Percentiles rank a stretch among this genome's conserved stretches.
phyloP scores from a whole-genome alignment of 1,139 yeast genomes.

The Protomyces macrosporus region DNA sequence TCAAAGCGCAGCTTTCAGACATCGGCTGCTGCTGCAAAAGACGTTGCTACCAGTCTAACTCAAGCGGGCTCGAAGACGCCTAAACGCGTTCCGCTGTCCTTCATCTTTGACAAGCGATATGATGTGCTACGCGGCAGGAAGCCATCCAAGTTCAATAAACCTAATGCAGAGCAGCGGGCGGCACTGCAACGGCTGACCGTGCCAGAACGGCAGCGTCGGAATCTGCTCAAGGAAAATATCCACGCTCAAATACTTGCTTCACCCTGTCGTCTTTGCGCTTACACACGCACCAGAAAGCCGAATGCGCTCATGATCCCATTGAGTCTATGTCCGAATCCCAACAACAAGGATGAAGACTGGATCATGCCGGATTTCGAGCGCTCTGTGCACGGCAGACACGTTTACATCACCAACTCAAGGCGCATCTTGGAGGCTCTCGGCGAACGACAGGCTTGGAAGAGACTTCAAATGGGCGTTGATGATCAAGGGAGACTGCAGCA shows the following conservation, averaged over 20 bases:
- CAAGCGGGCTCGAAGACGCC: no score
- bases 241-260: background rate
- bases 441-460: constrained; percentile 6
- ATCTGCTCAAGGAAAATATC: background rate
- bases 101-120: background rate
- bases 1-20: no score
- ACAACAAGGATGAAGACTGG: constrained; percentile 5
- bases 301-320: constrained; percentile 7
- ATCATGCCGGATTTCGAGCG: constrained; percentile 11
- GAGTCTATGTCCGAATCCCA: constrained; percentile 1
- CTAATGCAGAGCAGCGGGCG: background rate
- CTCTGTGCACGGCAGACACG: background rate
- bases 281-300: constrained; percentile 6
- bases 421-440: background rate
- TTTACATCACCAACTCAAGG: constrained; percentile 1
- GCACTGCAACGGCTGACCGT: background rate
- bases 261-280: constrained; percentile 14
- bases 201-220: background rate
- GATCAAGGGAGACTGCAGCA: no score
- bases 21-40: background rate
- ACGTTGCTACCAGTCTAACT: background rate
- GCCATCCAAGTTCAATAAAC: background rate
- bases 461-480: background rate
- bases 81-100: background rate
- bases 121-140: background rate